Evolutionary conservation across 352 stramenopile species (phyloP).

Genomic region (Globisporangium middletonii): DNA sequence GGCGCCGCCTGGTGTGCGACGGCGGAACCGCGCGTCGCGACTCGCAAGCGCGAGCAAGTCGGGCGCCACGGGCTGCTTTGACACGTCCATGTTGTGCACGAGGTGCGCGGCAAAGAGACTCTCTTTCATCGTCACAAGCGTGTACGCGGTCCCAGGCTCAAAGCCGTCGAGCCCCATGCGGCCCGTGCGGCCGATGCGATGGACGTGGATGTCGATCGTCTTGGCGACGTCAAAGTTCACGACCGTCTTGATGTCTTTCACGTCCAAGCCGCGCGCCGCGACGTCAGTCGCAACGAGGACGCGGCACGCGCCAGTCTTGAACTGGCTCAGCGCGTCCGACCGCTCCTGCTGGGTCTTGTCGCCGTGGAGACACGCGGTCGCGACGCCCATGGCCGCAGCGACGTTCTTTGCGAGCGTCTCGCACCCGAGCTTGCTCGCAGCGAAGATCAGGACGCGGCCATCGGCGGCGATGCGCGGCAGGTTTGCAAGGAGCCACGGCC

Average conservation of each 20-base stretch:
- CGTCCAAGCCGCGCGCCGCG: constrained; percentile 78
- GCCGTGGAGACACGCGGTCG: constrained; percentile 57
- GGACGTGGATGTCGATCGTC: constrained; percentile 89
- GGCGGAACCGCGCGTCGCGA: constrained; percentile 40
- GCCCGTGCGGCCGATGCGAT: constrained; percentile 85
- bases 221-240: constrained; percentile 91
- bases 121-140: constrained; percentile 69
- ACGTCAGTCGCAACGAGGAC: constrained; percentile 88
- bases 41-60: constrained; percentile 61
- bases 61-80: constrained; percentile 39
- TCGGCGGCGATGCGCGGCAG: constrained; percentile 50
- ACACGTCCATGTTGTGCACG: constrained; percentile 83
- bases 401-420: constrained; percentile 79
- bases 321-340: constrained; percentile 52
- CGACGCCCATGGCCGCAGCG: constrained; percentile 23
- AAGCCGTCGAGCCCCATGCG: constrained; percentile 81
- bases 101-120: constrained; percentile 68
- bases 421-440: constrained; percentile 76
- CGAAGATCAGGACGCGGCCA: constrained; percentile 85
- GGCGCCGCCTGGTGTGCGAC: constrained; percentile 19
- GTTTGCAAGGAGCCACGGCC: constrained; percentile 77
- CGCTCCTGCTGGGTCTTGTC: constrained; percentile 81
- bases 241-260: constrained; percentile 89
- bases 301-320: constrained; percentile 49
- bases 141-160: constrained; percentile 76